These are phyloP conservation scores for Claviceps sp. DNA, from an alignment of 2,329 filamentous ascomycete species.

Conservation along the genomic window DNA sequence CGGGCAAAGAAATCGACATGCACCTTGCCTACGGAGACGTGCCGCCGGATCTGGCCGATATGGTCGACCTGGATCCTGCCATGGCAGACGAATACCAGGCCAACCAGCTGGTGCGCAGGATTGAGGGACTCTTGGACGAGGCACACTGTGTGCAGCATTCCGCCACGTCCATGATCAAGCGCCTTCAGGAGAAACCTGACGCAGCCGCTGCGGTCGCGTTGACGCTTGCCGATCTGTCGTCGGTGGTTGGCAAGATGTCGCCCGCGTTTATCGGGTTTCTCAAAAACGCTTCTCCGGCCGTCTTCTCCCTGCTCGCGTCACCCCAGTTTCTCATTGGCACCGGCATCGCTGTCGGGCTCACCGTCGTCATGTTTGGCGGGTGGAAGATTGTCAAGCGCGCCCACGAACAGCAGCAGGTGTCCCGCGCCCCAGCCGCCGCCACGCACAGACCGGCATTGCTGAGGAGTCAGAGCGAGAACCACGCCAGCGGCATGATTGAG, in stretches of 20 bases:
- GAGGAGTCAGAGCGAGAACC: constrained; percentile 17
- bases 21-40: constrained; percentile 81
- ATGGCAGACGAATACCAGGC: constrained; percentile 36
- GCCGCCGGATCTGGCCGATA: constrained; percentile 49
- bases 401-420: constrained; percentile 26
- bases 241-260: constrained; percentile 68
- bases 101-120: constrained; percentile 51
- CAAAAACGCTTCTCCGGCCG: constrained; percentile 69
- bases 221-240: constrained; percentile 81
- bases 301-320: constrained; percentile 74
- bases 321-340: constrained; percentile 93
- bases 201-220: constrained; percentile 88
- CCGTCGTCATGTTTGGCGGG: constrained; percentile 86
- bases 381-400: constrained; percentile 96
- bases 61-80: constrained; percentile 32
- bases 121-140: constrained; percentile 71
- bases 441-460: constrained; percentile 13
- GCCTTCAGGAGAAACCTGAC: constrained; percentile 59
- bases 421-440: constrained; percentile 17
- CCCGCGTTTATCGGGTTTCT: constrained; percentile 63
- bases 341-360: constrained; percentile 81
- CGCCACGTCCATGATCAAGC: constrained; percentile 67
- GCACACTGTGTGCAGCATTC: constrained; percentile 80
- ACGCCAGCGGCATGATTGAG: constrained; percentile 24
- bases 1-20: constrained; percentile 59